A percentile compares a stretch with the other conserved stretches of the same genome.
phyloP scores from a whole-genome alignment of 106 monocot species.

The Platanthera zijinensis region DNA sequence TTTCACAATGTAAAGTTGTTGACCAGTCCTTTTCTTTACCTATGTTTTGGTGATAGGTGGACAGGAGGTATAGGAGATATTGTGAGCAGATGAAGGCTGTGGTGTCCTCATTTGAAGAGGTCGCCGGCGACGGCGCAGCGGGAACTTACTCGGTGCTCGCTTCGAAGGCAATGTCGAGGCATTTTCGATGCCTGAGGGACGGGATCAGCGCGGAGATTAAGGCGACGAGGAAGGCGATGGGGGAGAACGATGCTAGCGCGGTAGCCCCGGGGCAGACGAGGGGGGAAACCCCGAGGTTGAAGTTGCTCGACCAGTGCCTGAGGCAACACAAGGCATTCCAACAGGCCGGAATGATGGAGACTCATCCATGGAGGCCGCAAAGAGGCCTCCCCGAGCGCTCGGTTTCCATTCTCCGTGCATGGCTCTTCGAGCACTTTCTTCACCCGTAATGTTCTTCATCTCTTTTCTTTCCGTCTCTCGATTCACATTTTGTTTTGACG shows the following conservation, averaged over 20 bases:
- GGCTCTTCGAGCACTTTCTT: conserved; percentile 16
- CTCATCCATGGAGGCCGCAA: conserved; percentile 15
- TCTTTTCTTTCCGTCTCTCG: no score
- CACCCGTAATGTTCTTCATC: conserved; percentile 7
- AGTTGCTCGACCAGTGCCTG: conserved; percentile 44
- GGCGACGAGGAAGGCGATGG: conserved; percentile 33
- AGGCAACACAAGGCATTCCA: conserved; percentile 57
- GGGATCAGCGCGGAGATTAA: conserved; percentile 29
- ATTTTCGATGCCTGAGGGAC: conserved; percentile 43
- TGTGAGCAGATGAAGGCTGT: conserved; percentile 37
- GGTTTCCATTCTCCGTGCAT: conserved; percentile 10
- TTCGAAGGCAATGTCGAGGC: conserved; percentile 50
- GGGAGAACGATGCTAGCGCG: conserved; percentile 35
- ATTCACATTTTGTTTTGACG: no score
- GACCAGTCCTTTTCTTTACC: no score
- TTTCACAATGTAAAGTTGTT: no score
- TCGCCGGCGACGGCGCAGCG: conserved; percentile 36
- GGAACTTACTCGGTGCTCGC: conserved; percentile 33
- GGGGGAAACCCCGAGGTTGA: conserved; percentile 59
- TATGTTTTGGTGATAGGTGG: not conserved
- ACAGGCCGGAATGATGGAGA: conserved; percentile 40
- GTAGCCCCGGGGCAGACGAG: conserved; percentile 34
- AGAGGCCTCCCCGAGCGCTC: conserved; percentile 13
- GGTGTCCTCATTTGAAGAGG: conserved; percentile 33
- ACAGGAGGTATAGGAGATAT: conserved; percentile 34